Conservation (phyloP, 2,329 filamentous ascomycete species). For the Colletotrichum sp. region DNA sequence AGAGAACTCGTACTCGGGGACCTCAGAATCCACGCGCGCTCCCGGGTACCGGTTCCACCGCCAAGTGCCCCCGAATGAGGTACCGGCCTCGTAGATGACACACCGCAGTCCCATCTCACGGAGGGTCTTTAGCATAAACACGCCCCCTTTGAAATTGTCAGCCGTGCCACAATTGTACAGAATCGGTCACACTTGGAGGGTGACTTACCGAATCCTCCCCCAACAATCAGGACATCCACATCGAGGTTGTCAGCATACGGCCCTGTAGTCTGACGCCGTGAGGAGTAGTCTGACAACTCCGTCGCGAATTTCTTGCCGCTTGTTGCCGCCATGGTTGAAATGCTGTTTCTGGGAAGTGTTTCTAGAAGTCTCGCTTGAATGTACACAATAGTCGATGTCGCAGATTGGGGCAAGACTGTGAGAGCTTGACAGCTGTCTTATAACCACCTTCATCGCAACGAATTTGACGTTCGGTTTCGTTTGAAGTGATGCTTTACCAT, state of each 20-base stretch:
- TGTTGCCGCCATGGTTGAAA: slow-evolving; percentile 23
- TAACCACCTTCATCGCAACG: not conserved
- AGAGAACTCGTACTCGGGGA: slow-evolving; percentile 59
- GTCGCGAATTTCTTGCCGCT: slow-evolving; percentile 44
- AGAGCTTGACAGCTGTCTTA: not conserved
- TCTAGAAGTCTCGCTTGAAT: not conserved
- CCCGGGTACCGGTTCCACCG: slow-evolving; percentile 63
- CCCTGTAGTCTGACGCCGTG: slow-evolving; percentile 32
- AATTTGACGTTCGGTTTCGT: not conserved
- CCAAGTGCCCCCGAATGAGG: slow-evolving; percentile 59
- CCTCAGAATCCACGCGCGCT: slow-evolving; percentile 57
- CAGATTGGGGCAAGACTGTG: fast-evolving
- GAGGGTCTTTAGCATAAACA: slow-evolving; percentile 57
- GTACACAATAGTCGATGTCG: not conserved
- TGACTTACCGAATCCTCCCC: slow-evolving; percentile 42
- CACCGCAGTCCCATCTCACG: slow-evolving; percentile 53
- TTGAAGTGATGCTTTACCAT: not conserved
- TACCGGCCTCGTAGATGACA: slow-evolving; percentile 58
- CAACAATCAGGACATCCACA: slow-evolving; percentile 49
- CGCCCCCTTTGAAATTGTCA: slow-evolving; percentile 30
- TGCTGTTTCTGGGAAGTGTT: not conserved
- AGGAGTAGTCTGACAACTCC: slow-evolving; percentile 42
- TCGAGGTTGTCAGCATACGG: slow-evolving; percentile 48
- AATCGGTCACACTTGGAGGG: not conserved
- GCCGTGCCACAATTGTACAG: not conserved